These are phyloP conservation scores for Blattamonas nauphoetae DNA, from an alignment of 78 protist genomes.

Conservation along the genomic window DNA sequence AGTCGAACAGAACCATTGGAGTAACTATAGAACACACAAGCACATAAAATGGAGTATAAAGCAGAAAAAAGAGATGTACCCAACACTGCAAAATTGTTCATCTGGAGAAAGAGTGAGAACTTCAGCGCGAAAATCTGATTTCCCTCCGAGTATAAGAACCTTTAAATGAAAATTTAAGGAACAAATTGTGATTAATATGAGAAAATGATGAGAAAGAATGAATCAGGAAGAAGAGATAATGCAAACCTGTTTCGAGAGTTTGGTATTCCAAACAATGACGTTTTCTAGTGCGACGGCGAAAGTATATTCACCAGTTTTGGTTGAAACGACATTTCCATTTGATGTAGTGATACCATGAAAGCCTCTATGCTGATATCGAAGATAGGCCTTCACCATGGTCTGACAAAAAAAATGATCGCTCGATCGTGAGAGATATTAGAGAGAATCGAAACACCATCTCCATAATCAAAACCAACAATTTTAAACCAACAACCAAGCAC, in stretches of 20 bases:
- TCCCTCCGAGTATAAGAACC: neutral
- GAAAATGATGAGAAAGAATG: neutral
- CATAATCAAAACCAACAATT: too few relatives aligned
- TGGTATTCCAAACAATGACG: constrained; percentile 25
- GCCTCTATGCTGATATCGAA: constrained; percentile 5
- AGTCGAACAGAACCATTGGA: constrained; percentile 57
- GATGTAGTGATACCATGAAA: constrained; percentile 18
- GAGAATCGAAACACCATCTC: too few relatives aligned
- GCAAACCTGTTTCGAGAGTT: neutral
- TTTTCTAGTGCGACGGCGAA: constrained; percentile 32
- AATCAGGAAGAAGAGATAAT: neutral
- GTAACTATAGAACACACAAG: constrained; percentile 20
- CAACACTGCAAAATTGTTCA: neutral
- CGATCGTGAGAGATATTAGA: too few relatives aligned
- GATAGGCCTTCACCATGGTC: constrained; percentile 47
- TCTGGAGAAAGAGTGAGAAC: neutral
- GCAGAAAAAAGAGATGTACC: neutral
- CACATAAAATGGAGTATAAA: neutral
- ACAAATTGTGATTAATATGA: neutral
- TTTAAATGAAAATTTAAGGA: neutral
- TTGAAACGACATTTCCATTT: neutral
- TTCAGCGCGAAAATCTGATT: neutral
- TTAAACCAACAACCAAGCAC: too few relatives aligned
- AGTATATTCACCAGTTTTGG: neutral
- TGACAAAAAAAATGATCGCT: too few relatives aligned